Conservation (phyloP, 1,284 basidiomycete genomes). For the Cystobasidium slooffiae region DNA sequence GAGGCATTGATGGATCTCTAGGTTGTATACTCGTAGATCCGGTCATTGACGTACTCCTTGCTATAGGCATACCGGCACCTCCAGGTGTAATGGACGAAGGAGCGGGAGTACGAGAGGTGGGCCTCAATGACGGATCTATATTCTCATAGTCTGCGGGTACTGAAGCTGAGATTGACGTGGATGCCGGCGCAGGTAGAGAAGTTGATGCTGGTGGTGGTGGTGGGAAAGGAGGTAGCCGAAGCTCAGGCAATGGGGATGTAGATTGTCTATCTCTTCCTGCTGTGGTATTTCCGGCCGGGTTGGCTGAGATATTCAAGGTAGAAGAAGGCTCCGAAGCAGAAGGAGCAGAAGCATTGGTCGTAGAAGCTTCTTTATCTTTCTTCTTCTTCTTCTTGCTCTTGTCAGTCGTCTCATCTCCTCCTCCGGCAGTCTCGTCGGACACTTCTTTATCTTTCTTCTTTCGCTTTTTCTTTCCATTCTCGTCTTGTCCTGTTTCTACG, state of each 20-base stretch:
- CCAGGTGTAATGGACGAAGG: neutral
- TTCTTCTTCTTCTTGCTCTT: conserved; percentile 42
- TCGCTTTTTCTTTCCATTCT: too few species aligned
- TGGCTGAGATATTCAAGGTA: neutral
- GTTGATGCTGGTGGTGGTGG: neutral
- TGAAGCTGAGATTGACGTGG: neutral
- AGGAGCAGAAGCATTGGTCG: neutral
- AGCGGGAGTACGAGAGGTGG: neutral
- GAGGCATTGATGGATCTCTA: conserved; percentile 17
- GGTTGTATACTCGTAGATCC: conserved; percentile 12
- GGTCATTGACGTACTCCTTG: neutral
- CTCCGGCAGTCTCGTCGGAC: neutral
- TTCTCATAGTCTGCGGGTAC: conserved; percentile 8
- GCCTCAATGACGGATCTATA: conserved; percentile 21
- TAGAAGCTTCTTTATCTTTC: conserved; percentile 5
- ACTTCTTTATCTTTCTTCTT: neutral
- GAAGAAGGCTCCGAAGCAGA: neutral
- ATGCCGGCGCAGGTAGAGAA: neutral
- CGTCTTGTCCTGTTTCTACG: too few species aligned
- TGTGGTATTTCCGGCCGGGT: neutral
- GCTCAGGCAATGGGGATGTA: conserved; percentile 6
- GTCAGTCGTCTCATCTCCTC: neutral
- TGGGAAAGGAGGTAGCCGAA: neutral
- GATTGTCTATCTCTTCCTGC: neutral
- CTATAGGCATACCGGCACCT: neutral